Percentiles rank a stretch among this genome's conserved stretches.
Conservation (phyloP, 139 green algal genomes). For the Gonium pectorale region DNA sequence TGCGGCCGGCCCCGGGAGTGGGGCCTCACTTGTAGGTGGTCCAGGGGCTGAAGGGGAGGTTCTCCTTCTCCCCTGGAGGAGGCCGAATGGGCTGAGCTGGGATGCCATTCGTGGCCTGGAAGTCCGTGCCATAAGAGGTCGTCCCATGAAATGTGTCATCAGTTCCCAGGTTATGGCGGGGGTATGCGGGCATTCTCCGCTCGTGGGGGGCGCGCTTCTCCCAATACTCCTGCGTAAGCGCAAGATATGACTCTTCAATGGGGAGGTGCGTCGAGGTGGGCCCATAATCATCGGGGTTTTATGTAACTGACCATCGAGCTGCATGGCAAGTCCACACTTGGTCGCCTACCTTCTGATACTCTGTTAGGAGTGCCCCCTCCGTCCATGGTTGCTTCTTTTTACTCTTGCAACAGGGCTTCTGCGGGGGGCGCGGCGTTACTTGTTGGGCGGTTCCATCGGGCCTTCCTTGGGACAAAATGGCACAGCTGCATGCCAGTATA, state of each 20-base stretch:
- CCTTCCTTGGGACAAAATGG: background rate
- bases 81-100: background rate
- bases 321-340: background rate
- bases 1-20: too few relatives aligned
- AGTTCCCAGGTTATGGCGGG: background rate
- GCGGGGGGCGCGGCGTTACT: background rate
- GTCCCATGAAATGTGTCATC: slow-evolving; percentile 6
- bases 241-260: background rate
- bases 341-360: slow-evolving; percentile 38
- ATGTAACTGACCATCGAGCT: background rate
- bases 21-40: slow-evolving; percentile 40
- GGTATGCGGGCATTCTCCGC: background rate
- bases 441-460: background rate
- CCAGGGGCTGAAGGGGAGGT: slow-evolving; percentile 32
- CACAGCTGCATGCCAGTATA: background rate
- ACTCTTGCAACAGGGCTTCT: slow-evolving; percentile 25
- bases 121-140: background rate
- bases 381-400: slow-evolving; percentile 27
- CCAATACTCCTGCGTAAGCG: slow-evolving; percentile 19
- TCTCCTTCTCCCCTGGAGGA: background rate
- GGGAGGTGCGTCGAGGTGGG: background rate
- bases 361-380: slow-evolving; percentile 21
- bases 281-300: background rate
- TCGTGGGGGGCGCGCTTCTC: slow-evolving; percentile 21
- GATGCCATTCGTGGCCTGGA: too few relatives aligned